phyloP scores from a whole-genome alignment of 2,329 filamentous ascomycete species.

The Fusarium lateritium region DNA sequence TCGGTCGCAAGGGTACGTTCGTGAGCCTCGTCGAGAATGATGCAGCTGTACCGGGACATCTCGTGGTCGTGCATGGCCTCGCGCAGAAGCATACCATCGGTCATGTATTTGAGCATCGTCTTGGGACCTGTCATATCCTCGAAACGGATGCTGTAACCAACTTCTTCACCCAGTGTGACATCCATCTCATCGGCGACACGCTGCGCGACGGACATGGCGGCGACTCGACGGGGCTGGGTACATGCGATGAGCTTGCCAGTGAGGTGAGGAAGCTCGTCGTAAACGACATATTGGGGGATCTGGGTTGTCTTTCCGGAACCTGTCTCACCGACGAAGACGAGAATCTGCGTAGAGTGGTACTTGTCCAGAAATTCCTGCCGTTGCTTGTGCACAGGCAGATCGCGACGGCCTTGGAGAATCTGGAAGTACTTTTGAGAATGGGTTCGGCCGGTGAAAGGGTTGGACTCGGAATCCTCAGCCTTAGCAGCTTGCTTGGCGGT shows the following conservation, averaged over 20 bases:
- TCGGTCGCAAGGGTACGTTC: slow-evolving; percentile 97
- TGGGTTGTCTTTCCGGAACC: slow-evolving; percentile 99
- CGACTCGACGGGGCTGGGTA: slow-evolving; percentile 97
- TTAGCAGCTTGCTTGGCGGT: slow-evolving; percentile 80
- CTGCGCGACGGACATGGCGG: slow-evolving; percentile 98
- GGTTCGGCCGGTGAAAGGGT: slow-evolving; percentile 85
- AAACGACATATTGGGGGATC: slow-evolving; percentile 98
- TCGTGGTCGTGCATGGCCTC: slow-evolving; percentile 98
- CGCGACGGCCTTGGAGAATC: slow-evolving; percentile 86
- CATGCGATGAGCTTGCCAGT: slow-evolving; percentile 93
- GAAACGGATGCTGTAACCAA: slow-evolving; percentile 99
- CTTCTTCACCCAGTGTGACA: slow-evolving; percentile 91
- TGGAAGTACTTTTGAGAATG: slow-evolving; percentile 90
- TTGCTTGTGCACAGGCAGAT: slow-evolving; percentile 93
- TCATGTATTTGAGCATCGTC: slow-evolving; percentile 99
- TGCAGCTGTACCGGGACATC: slow-evolving; percentile 93
- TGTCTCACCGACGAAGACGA: slow-evolving; percentile 98
- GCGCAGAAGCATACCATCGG: slow-evolving; percentile 96
- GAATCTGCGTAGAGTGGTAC: slow-evolving; percentile 94
- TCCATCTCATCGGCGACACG: slow-evolving; percentile 98
- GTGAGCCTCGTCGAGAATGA: slow-evolving; percentile 98
- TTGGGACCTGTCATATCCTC: slow-evolving; percentile 92
- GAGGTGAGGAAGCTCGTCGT: slow-evolving; percentile 92
- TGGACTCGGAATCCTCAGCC: slow-evolving; percentile 85
- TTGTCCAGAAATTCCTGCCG: slow-evolving; percentile 93